Percentiles rank a stretch among this genome's conserved stretches.
Conservation (phyloP, 257 asterid species). For the Marsdenia floribunda region DNA sequence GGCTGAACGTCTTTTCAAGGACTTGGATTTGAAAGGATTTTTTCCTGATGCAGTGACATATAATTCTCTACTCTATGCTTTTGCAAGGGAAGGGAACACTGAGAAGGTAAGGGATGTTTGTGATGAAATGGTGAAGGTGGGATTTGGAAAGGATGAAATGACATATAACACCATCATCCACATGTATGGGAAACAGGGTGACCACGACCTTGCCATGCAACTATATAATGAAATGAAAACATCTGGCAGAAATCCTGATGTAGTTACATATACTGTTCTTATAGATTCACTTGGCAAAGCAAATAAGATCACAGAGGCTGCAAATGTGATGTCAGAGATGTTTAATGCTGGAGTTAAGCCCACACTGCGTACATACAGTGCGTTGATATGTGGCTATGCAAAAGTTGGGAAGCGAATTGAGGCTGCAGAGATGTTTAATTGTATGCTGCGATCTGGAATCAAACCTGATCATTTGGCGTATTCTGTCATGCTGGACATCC, state of each 20-base stretch:
- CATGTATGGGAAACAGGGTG: conserved; percentile 82
- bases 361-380: conserved; percentile 80
- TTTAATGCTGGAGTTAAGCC: conserved; percentile 67
- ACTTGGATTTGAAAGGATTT: conserved; percentile 63
- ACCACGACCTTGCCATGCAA: conserved; percentile 62
- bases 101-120: conserved; percentile 66
- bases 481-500: conserved; percentile 73
- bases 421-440: conserved; percentile 65
- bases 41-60: conserved; percentile 89
- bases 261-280: conserved; percentile 84
- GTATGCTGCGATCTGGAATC: conserved; percentile 85
- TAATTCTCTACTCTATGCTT: conserved; percentile 83
- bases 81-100: conserved; percentile 78
- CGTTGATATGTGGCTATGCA: conserved; percentile 92
- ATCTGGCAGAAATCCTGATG: conserved; percentile 79
- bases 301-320: conserved; percentile 76
- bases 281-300: conserved; percentile 89
- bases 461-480: conserved; percentile 83
- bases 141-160: conserved; percentile 86
- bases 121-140: conserved; percentile 75
- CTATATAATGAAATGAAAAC: conserved; percentile 66
- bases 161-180: conserved; percentile 79
- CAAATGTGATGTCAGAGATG: conserved; percentile 85
- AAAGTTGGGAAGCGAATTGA: conserved; percentile 64
- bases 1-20: conserved; percentile 73